A percentile compares a stretch with the other conserved stretches of the same genome.
These are phyloP conservation scores for Salix udensis DNA, from an alignment of 345 rosid species.

Conservation along the genomic window DNA sequence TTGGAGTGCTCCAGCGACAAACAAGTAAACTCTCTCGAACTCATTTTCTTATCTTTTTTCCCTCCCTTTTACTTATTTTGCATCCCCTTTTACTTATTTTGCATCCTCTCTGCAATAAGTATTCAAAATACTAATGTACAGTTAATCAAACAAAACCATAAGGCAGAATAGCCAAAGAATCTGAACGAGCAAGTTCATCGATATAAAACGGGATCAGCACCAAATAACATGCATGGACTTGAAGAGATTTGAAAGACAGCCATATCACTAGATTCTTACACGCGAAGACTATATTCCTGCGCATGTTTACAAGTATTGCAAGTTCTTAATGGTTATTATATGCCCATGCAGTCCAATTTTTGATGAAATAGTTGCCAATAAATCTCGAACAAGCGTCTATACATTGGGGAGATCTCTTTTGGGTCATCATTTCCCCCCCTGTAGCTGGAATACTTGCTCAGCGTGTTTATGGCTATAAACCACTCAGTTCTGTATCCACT, in stretches of 20 bases:
- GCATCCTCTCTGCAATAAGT: background rate
- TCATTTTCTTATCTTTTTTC: background rate
- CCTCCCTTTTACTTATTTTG: background rate
- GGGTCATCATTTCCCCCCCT: constrained; percentile 71
- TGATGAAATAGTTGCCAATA: constrained; percentile 90
- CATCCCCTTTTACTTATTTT: background rate
- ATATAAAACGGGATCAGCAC: no score
- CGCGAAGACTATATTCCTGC: no score
- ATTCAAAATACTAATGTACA: background rate
- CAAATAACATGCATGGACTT: no score
- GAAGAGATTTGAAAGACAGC: no score
- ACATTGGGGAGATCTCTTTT: constrained; percentile 79
- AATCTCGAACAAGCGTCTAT: constrained; percentile 53
- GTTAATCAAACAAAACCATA: background rate
- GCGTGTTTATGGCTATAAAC: constrained; percentile 47
- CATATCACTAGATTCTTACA: no score
- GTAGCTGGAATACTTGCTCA: no score
- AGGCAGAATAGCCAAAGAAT: no score
- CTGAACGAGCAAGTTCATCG: no score
- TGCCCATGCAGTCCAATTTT: constrained; percentile 66
- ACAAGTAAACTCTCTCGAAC: constrained; percentile 13
- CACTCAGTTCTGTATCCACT: constrained; percentile 38
- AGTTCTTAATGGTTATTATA: background rate
- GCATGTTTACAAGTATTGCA: background rate
- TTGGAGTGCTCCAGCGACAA: background rate